Conservation (phyloP, 108 stramenopile genomes). For the Schizochytrium sp. region DNA sequence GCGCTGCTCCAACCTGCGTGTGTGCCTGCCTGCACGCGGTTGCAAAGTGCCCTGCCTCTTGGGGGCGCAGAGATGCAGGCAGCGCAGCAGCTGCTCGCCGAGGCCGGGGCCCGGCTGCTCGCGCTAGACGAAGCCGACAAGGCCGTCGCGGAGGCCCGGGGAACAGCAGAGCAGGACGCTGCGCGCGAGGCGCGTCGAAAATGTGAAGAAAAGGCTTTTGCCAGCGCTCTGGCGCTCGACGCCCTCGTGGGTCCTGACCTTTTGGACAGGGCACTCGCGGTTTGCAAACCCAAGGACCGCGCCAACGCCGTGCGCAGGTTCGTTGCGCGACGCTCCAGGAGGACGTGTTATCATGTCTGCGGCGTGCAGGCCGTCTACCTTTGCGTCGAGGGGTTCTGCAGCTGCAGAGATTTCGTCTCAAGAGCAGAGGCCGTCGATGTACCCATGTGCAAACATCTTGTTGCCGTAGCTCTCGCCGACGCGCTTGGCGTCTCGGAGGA, state of each 20-base stretch:
- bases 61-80: too few species aligned
- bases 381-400: slow-evolving; percentile 7
- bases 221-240: neutral
- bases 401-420: neutral
- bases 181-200: too few species aligned
- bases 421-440: neutral
- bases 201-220: neutral
- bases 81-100: too few species aligned
- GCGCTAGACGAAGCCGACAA: too few species aligned
- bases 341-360: neutral
- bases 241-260: neutral
- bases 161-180: too few species aligned
- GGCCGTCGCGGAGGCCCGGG: too few species aligned
- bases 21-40: too few species aligned
- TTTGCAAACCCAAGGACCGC: neutral
- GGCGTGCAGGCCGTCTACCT: neutral
- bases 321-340: neutral
- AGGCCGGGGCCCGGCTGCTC: too few species aligned
- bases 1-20: too few species aligned
- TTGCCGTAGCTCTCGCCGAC: neutral
- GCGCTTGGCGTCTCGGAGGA: neutral
- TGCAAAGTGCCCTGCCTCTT: too few species aligned
- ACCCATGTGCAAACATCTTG: neutral
- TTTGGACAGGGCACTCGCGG: neutral
- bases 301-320: neutral